These are phyloP conservation scores for Microstegium vimineum DNA, from an alignment of 176 grass and related monocot genomes.

Conservation along the genomic window DNA sequence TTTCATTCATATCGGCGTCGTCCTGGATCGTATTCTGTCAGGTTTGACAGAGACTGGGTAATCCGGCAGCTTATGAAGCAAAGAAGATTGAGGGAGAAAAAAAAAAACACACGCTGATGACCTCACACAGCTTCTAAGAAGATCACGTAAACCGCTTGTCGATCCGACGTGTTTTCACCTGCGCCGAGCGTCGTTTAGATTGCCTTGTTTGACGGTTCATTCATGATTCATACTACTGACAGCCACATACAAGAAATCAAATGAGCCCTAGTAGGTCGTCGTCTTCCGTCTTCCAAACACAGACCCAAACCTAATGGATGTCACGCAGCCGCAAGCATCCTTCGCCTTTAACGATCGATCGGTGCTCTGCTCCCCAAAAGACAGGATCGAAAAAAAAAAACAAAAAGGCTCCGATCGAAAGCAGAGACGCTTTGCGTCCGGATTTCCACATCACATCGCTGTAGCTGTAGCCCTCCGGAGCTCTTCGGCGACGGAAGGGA, in stretches of 20 bases:
- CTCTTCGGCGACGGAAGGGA: neutral
- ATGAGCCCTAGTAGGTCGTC: neutral
- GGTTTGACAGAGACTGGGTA: constrained; percentile 11
- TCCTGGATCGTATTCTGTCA: constrained; percentile 2
- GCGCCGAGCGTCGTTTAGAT: neutral
- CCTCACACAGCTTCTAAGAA: neutral
- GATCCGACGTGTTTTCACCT: neutral
- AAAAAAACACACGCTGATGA: neutral
- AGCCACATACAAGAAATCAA: neutral
- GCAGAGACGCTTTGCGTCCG: neutral
- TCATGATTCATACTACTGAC: neutral
- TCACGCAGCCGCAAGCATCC: neutral
- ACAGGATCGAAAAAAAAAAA: neutral
- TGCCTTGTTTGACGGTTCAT: constrained; percentile 1
- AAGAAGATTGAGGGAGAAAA: neutral
- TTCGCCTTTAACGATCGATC: neutral
- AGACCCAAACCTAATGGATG: neutral
- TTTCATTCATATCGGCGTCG: neutral
- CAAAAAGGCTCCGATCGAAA: neutral
- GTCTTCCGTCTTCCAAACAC: neutral
- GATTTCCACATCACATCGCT: constrained; percentile 7
- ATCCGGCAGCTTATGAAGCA: neutral
- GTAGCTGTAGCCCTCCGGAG: neutral
- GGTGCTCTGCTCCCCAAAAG: constrained; percentile 24
- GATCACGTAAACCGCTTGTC: neutral